A percentile compares a stretch with the other conserved stretches of the same genome.
Evolutionary conservation across 208 protist genomes (phyloP).

Genomic region (Acanthamoeba culbertsoni): DNA sequence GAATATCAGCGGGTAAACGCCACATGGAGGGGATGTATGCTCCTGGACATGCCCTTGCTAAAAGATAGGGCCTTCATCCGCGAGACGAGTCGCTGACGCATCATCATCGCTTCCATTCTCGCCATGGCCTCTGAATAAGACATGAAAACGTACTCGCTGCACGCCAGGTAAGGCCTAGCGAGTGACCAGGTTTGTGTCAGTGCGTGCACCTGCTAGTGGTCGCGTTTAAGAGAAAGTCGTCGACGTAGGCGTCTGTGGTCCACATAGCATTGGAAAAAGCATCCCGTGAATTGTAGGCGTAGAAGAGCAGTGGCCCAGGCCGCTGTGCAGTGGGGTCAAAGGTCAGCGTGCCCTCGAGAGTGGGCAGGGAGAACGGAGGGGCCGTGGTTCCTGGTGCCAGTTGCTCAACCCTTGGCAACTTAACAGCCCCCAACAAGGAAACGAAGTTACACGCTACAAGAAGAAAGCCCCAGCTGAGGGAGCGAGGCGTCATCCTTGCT

Average conservation of each 20-base stretch:
- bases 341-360: neutral
- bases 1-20: neutral
- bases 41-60: neutral
- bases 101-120: neutral
- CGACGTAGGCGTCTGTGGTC: slow-evolving; percentile 49
- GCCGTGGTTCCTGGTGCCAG: neutral
- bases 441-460: too few species aligned
- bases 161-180: neutral
- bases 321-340: neutral
- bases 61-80: neutral
- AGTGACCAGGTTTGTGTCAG: neutral
- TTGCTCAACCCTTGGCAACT: neutral
- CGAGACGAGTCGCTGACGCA: neutral
- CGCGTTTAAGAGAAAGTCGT: slow-evolving; percentile 17
- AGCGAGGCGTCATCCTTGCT: too few species aligned
- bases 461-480: too few species aligned
- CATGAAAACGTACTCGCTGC: slow-evolving; percentile 31
- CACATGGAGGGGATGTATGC: neutral
- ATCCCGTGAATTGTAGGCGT: slow-evolving; percentile 26
- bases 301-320: neutral
- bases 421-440: too few species aligned
- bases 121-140: neutral
- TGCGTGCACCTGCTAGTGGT: neutral
- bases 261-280: slow-evolving; percentile 37
- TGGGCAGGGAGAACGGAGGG: neutral